Percentiles rank a stretch among this genome's conserved stretches.
Evolutionary conservation across 345 rosid genomes (phyloP).

Genomic region (Salix exigua): DNA sequence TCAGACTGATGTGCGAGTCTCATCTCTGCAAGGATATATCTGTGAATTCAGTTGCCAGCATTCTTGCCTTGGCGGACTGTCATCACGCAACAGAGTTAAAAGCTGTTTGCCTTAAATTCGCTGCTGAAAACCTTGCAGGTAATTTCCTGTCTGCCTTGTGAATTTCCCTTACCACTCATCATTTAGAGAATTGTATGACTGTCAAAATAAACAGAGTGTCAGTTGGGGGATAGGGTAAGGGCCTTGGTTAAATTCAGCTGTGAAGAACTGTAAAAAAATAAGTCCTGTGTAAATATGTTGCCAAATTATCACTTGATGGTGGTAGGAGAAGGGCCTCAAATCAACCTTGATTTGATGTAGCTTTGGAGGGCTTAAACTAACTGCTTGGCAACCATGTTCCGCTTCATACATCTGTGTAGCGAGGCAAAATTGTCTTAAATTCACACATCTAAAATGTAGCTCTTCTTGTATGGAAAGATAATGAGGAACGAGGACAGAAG

Average conservation of each 20-base stretch:
- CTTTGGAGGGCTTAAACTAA: not conserved
- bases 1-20: constrained; percentile 53
- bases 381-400: not conserved
- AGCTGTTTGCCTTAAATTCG: constrained; percentile 55
- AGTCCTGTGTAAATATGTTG: not conserved
- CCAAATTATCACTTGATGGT: not conserved
- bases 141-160: not conserved
- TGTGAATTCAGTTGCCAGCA: constrained; percentile 44
- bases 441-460: not conserved
- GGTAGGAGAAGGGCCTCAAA: not conserved
- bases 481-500: too few relatives aligned
- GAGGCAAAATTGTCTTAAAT: not conserved
- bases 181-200: not conserved
- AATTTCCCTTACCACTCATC: not conserved
- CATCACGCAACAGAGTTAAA: constrained; percentile 51
- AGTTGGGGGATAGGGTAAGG: not conserved
- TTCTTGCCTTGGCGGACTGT: constrained; percentile 53
- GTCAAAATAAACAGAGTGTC: not conserved
- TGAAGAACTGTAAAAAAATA: not conserved
- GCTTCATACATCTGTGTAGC: not conserved
- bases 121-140: constrained; percentile 57
- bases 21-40: constrained; percentile 57
- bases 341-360: not conserved
- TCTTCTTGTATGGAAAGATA: too few relatives aligned
- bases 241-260: not conserved